Conservation (phyloP, 2,329 filamentous ascomycete genomes). For the Epichloe uncinata region DNA sequence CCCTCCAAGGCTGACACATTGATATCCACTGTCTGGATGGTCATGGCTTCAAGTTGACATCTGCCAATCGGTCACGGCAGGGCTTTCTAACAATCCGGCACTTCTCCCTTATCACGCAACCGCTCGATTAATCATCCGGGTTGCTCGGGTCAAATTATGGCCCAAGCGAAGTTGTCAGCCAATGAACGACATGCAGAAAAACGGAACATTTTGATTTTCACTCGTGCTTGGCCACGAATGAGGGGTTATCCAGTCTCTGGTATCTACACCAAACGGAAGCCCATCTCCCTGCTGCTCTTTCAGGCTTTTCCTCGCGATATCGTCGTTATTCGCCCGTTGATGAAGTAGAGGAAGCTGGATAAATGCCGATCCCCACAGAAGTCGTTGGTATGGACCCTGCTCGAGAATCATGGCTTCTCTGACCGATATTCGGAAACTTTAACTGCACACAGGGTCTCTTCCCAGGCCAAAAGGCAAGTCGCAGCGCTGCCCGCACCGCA, state of each 20-base stretch:
- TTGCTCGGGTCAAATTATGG: background rate
- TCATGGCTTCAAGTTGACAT: too few relatives aligned
- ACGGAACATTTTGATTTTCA: background rate
- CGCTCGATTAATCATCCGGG: background rate
- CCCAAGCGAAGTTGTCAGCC: background rate
- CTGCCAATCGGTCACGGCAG: too few relatives aligned
- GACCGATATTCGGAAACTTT: background rate
- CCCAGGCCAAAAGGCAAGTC: background rate
- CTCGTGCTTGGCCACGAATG: background rate
- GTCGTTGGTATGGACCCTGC: background rate
- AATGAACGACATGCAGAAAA: background rate
- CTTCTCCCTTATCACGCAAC: too few relatives aligned
- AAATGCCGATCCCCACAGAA: constrained; percentile 1
- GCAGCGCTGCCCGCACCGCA: background rate
- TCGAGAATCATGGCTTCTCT: background rate
- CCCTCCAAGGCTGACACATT: too few relatives aligned
- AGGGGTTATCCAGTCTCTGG: background rate
- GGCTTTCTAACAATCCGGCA: too few relatives aligned
- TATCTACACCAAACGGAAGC: too few relatives aligned
- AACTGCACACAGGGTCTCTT: background rate
- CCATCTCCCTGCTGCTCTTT: background rate
- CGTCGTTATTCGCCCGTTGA: too few relatives aligned
- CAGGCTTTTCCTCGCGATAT: too few relatives aligned
- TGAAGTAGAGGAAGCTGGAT: too few relatives aligned
- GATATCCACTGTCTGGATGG: too few relatives aligned